Evolutionary conservation across 306 rosid species (phyloP).

Genomic region (Hippophae gyantsensis): DNA sequence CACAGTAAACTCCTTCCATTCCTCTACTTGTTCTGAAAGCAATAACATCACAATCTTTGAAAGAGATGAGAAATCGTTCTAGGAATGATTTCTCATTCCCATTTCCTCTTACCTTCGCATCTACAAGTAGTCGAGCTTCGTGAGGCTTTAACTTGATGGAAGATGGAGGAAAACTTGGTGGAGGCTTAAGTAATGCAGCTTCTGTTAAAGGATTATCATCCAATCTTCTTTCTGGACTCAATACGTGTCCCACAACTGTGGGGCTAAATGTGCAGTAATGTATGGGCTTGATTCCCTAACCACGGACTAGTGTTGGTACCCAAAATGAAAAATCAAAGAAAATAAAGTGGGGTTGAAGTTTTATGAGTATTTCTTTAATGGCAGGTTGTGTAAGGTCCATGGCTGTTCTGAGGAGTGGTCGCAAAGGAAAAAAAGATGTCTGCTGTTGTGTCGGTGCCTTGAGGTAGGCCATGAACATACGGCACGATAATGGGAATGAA

Average conservation of each 20-base stretch:
- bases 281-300: conserved; percentile 33
- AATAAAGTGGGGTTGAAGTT: conserved; percentile 36
- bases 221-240: conserved; percentile 30
- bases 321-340: conserved; percentile 48
- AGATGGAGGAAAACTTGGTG: conserved; percentile 37
- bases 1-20: conserved; percentile 46
- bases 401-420: conserved; percentile 37
- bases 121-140: conserved; percentile 23
- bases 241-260: conserved; percentile 26
- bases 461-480: conserved; percentile 48
- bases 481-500: conserved; percentile 52
- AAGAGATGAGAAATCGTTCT: conserved; percentile 18
- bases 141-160: conserved; percentile 31
- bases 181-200: conserved; percentile 25
- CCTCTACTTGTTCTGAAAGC: conserved; percentile 47
- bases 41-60: conserved; percentile 30
- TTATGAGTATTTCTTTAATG: conserved; percentile 23
- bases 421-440: conserved; percentile 34
- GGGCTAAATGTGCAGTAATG: conserved; percentile 29
- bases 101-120: neutral
- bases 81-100: conserved; percentile 29
- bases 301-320: conserved; percentile 41
- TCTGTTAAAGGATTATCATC: conserved; percentile 15
- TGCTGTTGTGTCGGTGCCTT: conserved; percentile 47
- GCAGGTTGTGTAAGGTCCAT: conserved; percentile 54